A percentile compares a stretch with the other conserved stretches of the same genome.
Conservation (phyloP, 2,329 filamentous ascomycete genomes). For the Sclerotinia spermophila region DNA sequence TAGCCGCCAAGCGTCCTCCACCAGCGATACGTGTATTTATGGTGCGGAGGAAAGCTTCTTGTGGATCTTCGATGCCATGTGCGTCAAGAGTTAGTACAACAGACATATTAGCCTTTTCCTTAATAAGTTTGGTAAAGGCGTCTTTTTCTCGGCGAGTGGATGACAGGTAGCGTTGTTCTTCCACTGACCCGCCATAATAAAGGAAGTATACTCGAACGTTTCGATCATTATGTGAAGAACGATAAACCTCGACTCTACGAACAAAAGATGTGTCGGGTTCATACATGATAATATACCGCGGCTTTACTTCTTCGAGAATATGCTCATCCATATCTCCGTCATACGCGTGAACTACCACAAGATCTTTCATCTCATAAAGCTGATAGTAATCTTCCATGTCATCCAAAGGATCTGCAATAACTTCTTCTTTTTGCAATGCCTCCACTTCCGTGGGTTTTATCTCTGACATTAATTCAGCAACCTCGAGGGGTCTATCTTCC, state of each 20-base stretch:
- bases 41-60: conserved; percentile 89
- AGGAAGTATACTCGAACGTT: conserved; percentile 94
- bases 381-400: conserved; percentile 92
- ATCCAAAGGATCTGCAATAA: conserved; percentile 75
- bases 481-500: conserved; percentile 79
- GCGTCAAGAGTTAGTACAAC: conserved; percentile 74
- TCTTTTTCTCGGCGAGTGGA: conserved; percentile 94
- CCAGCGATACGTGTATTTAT: conserved; percentile 96
- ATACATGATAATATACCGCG: conserved; percentile 97
- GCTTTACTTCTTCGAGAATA: conserved; percentile 89
- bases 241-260: conserved; percentile 88
- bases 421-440: conserved; percentile 69
- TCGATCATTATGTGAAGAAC: conserved; percentile 85
- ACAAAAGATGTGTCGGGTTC: conserved; percentile 95
- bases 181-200: conserved; percentile 91
- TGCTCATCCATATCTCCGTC: conserved; percentile 95
- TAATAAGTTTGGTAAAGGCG: conserved; percentile 89
- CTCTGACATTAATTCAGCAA: conserved; percentile 77
- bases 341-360: conserved; percentile 88
- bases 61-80: conserved; percentile 69
- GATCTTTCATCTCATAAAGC: conserved; percentile 84
- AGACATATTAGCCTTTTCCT: conserved; percentile 90
- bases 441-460: conserved; percentile 78
- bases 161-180: conserved; percentile 90
- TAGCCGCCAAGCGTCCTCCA: conserved; percentile 78